Percentiles rank a stretch among this genome's conserved stretches.
phyloP scores from a whole-genome alignment of 1,284 basidiomycete genomes.

The Sporisorium iseilematis-ciliati region DNA sequence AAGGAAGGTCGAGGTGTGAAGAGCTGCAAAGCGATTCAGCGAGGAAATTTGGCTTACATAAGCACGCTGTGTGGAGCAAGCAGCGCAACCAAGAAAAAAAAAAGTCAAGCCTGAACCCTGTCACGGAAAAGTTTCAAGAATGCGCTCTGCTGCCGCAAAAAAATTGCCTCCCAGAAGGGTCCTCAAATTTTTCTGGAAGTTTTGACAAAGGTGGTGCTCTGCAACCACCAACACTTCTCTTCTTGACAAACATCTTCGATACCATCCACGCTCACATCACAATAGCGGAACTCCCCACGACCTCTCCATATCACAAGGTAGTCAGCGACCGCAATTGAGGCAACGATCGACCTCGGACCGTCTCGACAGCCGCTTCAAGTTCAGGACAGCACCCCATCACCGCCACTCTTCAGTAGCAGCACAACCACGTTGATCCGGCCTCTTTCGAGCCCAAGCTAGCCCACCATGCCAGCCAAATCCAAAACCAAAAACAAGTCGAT shows the following conservation, averaged over 20 bases:
- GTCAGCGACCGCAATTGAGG: too few species aligned
- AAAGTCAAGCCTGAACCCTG: slow-evolving; percentile 1
- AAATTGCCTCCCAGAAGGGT: slow-evolving; percentile 11
- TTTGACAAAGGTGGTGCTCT: slow-evolving; percentile 9
- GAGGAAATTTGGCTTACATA: slow-evolving; percentile 35
- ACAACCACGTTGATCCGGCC: not conserved
- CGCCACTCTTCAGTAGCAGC: not conserved
- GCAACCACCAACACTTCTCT: not conserved
- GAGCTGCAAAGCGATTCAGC: not conserved
- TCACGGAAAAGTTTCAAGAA: not conserved
- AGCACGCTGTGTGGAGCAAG: slow-evolving; percentile 25
- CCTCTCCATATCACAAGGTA: not conserved
- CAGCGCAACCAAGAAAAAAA: slow-evolving; percentile 6
- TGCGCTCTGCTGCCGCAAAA: slow-evolving; percentile 6
- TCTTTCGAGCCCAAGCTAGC: not conserved
- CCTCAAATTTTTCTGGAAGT: slow-evolving; percentile 35
- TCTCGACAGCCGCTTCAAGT: not conserved
- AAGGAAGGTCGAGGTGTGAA: not conserved
- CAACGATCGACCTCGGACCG: too few species aligned
- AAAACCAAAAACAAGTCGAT: slow-evolving; percentile 74
- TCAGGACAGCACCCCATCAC: not conserved
- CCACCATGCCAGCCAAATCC: slow-evolving; percentile 57
- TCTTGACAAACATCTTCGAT: not conserved
- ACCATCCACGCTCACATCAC: not conserved
- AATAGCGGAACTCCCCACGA: not conserved